phyloP scores from a whole-genome alignment of 202 grass and related monocot species.

The Digitaria exilis region DNA sequence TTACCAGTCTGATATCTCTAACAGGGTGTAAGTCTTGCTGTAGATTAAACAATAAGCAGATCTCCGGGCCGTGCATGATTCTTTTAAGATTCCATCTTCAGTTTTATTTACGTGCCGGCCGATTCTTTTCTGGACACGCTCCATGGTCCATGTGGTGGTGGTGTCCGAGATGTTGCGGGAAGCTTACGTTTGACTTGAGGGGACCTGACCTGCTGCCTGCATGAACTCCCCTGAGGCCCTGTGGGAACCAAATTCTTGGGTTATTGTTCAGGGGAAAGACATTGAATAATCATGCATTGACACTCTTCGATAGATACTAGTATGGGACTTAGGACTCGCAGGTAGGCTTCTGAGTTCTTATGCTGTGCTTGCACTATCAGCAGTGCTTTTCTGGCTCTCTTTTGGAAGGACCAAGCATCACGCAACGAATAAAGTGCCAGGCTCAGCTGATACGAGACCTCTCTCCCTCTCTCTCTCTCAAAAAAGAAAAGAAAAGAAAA shows the following conservation, averaged over 20 bases:
- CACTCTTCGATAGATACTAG: not conserved
- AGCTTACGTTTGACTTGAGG: not conserved
- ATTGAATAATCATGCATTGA: not conserved
- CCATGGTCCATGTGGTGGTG: not conserved
- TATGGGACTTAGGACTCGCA: not conserved
- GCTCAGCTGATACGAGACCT: not conserved
- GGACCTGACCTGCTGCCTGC: not conserved
- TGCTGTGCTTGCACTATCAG: not conserved
- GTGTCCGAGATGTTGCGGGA: not conserved
- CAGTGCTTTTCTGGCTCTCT: not conserved
- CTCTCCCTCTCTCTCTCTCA: too few species aligned
- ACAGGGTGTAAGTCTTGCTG: constrained; percentile 15
- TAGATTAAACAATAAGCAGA: constrained; percentile 22
- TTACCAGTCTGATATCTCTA: constrained; percentile 37
- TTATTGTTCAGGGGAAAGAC: not conserved
- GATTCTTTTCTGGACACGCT: not conserved
- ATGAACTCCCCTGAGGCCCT: not conserved
- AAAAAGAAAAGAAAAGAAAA: too few species aligned
- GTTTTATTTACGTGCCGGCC: not conserved
- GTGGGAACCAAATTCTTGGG: not conserved
- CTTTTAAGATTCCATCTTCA: not conserved
- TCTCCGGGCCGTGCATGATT: not conserved
- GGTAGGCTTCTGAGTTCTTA: not conserved
- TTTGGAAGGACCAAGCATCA: not conserved
- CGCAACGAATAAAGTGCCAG: constrained; percentile 1